These are phyloP conservation scores for Pythium myriotylum DNA, from an alignment of 352 stramenopile genomes.

Conservation along the genomic window DNA sequence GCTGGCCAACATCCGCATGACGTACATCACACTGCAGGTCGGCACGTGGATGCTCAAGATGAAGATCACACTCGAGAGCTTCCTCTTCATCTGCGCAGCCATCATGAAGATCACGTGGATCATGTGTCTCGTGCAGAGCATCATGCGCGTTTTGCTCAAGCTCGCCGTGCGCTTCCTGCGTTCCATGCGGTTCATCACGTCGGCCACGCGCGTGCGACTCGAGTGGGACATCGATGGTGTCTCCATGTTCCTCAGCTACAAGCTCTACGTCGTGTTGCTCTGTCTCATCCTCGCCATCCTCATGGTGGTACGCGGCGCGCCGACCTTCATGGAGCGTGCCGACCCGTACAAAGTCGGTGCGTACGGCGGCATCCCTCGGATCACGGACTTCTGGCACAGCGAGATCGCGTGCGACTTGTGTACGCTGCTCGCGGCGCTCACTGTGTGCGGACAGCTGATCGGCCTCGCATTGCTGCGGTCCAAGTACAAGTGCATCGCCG, in stretches of 20 bases:
- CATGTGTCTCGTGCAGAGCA: slow-evolving; percentile 49
- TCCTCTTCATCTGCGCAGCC: slow-evolving; percentile 53
- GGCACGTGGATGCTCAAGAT: slow-evolving; percentile 56
- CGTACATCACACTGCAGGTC: slow-evolving; percentile 45
- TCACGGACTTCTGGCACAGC: slow-evolving; percentile 31
- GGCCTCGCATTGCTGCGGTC: slow-evolving; percentile 18
- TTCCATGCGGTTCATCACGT: slow-evolving; percentile 10
- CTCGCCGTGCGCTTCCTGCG: slow-evolving; percentile 33
- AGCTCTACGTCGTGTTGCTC: slow-evolving; percentile 34
- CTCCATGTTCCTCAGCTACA: slow-evolving; percentile 35
- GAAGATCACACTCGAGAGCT: slow-evolving; percentile 45
- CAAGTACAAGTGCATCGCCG: slow-evolving; percentile 11
- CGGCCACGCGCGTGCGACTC: background rate
- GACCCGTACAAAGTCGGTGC: slow-evolving; percentile 13
- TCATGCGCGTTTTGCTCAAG: slow-evolving; percentile 37
- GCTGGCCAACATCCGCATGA: slow-evolving; percentile 44
- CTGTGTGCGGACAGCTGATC: slow-evolving; percentile 3
- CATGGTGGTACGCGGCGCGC: slow-evolving; percentile 19
- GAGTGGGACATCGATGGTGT: slow-evolving; percentile 30
- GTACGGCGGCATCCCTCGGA: slow-evolving; percentile 27
- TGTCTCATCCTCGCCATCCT: slow-evolving; percentile 25
- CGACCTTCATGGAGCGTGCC: slow-evolving; percentile 27
- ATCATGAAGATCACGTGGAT: slow-evolving; percentile 58
- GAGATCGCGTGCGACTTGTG: slow-evolving; percentile 33
- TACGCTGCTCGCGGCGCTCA: slow-evolving; percentile 14